Evolutionary conservation across 2,329 filamentous ascomycete genomes (phyloP).

Genomic region (Graphilbum sp.): DNA sequence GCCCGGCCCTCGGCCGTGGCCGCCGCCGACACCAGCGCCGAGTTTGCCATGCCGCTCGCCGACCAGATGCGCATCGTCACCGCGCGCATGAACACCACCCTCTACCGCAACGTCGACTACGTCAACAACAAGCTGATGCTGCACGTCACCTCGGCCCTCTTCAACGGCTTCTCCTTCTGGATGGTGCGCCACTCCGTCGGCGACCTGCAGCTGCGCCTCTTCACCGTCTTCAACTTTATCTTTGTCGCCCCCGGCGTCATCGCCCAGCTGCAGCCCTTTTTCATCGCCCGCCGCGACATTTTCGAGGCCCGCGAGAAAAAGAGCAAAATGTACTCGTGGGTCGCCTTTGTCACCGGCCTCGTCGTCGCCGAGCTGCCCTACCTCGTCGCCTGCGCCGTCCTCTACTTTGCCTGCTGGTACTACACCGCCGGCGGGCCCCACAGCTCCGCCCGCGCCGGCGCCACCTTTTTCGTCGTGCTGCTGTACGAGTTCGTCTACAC

Average conservation of each 20-base stretch:
- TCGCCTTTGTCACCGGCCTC: slow-evolving; percentile 48
- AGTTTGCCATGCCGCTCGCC: slow-evolving; percentile 55
- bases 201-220: slow-evolving; percentile 53
- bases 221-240: slow-evolving; percentile 52
- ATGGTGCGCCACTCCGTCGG: slow-evolving; percentile 34
- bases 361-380: slow-evolving; percentile 53
- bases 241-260: slow-evolving; percentile 51
- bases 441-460: slow-evolving; percentile 38
- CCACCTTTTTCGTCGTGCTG: slow-evolving; percentile 36
- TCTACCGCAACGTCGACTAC: slow-evolving; percentile 57
- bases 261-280: slow-evolving; percentile 54
- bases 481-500: slow-evolving; percentile 45
- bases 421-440: slow-evolving; percentile 25
- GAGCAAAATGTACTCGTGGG: slow-evolving; percentile 53
- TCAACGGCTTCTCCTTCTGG: slow-evolving; percentile 48
- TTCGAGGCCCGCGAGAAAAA: slow-evolving; percentile 57
- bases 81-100: slow-evolving; percentile 50
- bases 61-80: slow-evolving; percentile 45
- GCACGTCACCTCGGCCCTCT: slow-evolving; percentile 36
- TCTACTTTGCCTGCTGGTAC: slow-evolving; percentile 37
- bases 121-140: slow-evolving; percentile 50
- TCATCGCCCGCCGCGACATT: slow-evolving; percentile 47
- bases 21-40: slow-evolving; percentile 23
- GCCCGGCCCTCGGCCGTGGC: background rate
- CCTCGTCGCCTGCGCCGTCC: slow-evolving; percentile 27